Percentiles rank a stretch among this genome's conserved stretches.
phyloP scores from a whole-genome alignment of 768 basidiomycete species.

The Suillus alpinus region DNA sequence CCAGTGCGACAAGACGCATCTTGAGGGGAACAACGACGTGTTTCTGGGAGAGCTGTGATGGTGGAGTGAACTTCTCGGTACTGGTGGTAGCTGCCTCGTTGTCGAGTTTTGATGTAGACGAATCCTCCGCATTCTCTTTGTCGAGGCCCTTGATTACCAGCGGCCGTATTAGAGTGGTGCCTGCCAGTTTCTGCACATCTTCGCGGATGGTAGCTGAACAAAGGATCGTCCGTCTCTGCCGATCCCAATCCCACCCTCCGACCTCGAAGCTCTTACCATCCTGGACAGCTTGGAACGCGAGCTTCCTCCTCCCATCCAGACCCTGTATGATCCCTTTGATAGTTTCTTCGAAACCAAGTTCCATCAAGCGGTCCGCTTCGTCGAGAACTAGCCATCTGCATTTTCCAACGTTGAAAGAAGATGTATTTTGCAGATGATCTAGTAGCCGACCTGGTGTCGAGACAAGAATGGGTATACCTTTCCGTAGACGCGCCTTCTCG shows the following conservation, averaged over 20 bases:
- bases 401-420: slow-evolving; percentile 89
- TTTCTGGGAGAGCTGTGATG: slow-evolving; percentile 90
- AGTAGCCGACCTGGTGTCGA: slow-evolving; percentile 93
- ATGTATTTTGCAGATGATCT: slow-evolving; percentile 95
- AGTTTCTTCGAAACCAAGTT: slow-evolving; percentile 96
- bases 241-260: slow-evolving; percentile 83
- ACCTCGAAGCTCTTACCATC: slow-evolving; percentile 71
- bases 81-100: slow-evolving; percentile 19
- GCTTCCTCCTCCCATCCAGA: slow-evolving; percentile 75
- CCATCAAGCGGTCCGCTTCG: slow-evolving; percentile 97
- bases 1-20: slow-evolving; percentile 86
- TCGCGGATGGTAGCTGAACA: slow-evolving; percentile 97
- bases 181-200: slow-evolving; percentile 91
- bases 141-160: slow-evolving; percentile 79
- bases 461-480: slow-evolving; percentile 93
- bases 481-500: slow-evolving; percentile 93
- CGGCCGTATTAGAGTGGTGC: slow-evolving; percentile 73
- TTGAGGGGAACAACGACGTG: slow-evolving; percentile 90
- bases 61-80: slow-evolving; percentile 79
- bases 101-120: slow-evolving; percentile 17
- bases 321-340: slow-evolving; percentile 86
- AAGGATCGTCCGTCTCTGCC: slow-evolving; percentile 77
- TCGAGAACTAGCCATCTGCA: slow-evolving; percentile 96
- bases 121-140: slow-evolving; percentile 31
- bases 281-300: slow-evolving; percentile 64